A percentile compares a stretch with the other conserved stretches of the same genome.
phyloP scores from a whole-genome alignment of 306 rosid genomes.

The Ormosia emarginata region DNA sequence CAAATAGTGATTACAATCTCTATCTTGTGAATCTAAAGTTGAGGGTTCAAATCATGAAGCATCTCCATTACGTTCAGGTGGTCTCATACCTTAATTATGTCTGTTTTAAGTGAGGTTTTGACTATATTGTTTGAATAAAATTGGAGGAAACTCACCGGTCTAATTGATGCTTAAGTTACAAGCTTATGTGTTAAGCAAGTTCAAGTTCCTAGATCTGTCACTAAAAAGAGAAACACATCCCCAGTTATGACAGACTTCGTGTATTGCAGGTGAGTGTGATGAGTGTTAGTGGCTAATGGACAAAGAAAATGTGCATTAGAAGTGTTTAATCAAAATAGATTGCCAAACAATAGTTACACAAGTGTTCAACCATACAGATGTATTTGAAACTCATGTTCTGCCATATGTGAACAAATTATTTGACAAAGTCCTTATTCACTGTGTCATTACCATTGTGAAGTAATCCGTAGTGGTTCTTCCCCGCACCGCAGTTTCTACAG shows the following conservation, averaged over 20 bases:
- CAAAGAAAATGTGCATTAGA: background rate
- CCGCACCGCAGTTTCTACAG: background rate
- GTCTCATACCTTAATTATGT: background rate
- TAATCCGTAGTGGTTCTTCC: background rate
- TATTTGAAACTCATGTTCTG: background rate
- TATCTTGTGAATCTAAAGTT: background rate
- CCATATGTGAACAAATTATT: background rate
- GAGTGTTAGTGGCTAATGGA: background rate
- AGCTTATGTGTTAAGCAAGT: background rate
- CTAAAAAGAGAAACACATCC: background rate
- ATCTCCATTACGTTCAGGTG: background rate
- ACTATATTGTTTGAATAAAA: background rate
- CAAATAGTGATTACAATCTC: conserved; percentile 6
- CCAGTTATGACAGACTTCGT: background rate
- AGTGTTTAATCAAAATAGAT: background rate
- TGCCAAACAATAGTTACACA: background rate
- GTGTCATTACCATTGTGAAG: background rate
- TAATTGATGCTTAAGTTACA: conserved; percentile 3
- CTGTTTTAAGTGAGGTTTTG: background rate
- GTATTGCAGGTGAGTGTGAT: background rate
- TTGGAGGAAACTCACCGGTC: background rate
- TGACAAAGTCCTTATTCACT: background rate
- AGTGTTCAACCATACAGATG: background rate
- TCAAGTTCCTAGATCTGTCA: background rate
- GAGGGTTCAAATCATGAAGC: conserved; percentile 8